Base-by-base conservation (phyloP, 2,329 filamentous ascomycete genomes). In the Pseudopithomyces maydicus region DNA sequence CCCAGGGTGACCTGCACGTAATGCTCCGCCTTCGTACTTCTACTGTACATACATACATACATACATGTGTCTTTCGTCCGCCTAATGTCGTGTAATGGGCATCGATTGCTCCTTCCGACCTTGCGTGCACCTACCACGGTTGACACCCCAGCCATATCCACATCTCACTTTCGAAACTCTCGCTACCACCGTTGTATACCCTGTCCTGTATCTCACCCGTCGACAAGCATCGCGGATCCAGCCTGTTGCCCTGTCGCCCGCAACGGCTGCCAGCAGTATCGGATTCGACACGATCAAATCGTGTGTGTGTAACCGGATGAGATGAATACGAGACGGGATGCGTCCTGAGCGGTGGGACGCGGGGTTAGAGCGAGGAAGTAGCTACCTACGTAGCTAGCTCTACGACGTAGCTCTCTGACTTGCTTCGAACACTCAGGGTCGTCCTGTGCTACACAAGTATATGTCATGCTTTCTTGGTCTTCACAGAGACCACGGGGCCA, bases 121-220 rank as follows among this genome's bases (percentile, higher is more conserved):
- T n/a, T n/a, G n/a, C n/a, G n/a, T n/a, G n/a, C n/a, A n/a, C 55
- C 47, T 61, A 51, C 59, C 61, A 61, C 39, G 39, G 57, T 56
- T 61, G 22, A 20, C 11, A 48, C 48, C 57, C 54, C 51, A n/a
- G 49, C 26, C 35, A 11, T 19, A 50, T n/a, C n/a, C 26, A 22
- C 33, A 22, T 41, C 35, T 32, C 47, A n/a, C 32, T 29, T 29
- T 39, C 35, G 41, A 47, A 55, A 55, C 57, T 35, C 43, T 54
- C 54, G 43, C 47, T 36, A 48, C 54, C 47, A 50, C 44, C 49
- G 26, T 29, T 4, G n/a, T n/a, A n/a, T n/a, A 29, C 41, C 36
- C 11, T 46, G 20, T 26, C 33, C 20, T 23, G 33, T 36, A 23
- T 2, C 17, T 15, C 32, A 50, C 20, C 22, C 35, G 8, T 32